These are phyloP conservation scores for Casuarina cunninghamiana DNA, from an alignment of 306 rosid genomes.

Conservation along the genomic window DNA sequence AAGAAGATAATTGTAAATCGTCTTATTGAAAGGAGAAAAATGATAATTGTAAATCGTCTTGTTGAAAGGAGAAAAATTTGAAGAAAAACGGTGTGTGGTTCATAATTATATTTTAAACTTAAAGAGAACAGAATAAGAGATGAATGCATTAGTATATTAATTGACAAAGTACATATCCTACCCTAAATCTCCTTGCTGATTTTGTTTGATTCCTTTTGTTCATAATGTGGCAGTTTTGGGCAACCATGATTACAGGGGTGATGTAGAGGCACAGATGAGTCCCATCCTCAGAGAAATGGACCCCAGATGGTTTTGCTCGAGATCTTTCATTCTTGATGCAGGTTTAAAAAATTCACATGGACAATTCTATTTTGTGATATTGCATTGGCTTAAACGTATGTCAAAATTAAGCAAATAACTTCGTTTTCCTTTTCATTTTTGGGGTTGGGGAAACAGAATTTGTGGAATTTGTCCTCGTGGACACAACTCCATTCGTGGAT, in stretches of 20 bases:
- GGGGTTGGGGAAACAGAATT: constrained; percentile 27
- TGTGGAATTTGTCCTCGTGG: constrained; percentile 81
- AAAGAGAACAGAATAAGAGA: no score
- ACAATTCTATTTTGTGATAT: no score
- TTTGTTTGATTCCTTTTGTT: neutral
- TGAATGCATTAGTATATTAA: no score
- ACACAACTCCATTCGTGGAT: constrained; percentile 74
- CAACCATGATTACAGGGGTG: constrained; percentile 90
- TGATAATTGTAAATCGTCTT: no score
- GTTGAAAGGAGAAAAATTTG: no score
- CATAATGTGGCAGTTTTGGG: constrained; percentile 59
- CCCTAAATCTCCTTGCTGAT: no score
- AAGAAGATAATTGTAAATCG: no score
- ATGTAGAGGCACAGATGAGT: constrained; percentile 69
- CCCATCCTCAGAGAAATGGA: constrained; percentile 52
- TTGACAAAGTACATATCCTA: neutral
- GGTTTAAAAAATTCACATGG: constrained; percentile 27
- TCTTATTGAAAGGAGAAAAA: no score
- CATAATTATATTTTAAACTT: no score
- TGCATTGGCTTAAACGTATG: no score
- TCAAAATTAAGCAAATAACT: no score
- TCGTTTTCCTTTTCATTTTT: neutral
- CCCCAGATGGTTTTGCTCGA: constrained; percentile 64
- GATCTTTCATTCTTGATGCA: constrained; percentile 58
- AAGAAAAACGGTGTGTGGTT: no score